Base-by-base conservation (phyloP, 345 rosid species). In the Mangifera indica region DNA sequence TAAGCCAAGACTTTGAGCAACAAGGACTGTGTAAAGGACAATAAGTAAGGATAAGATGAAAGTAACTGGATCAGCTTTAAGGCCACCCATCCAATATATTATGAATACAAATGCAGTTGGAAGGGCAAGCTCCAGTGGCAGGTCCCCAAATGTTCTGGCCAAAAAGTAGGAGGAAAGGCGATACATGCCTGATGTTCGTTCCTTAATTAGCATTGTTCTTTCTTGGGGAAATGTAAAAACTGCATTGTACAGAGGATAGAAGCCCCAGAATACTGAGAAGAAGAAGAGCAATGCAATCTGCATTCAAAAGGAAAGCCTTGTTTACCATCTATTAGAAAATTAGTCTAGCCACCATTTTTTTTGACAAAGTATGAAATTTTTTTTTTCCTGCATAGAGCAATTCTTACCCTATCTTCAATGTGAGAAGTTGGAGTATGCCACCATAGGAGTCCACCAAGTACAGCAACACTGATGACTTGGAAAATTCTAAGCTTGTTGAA, bases 31-130 rank as follows among this genome's bases (percentile, higher is more conserved):
- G 80, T 92, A 95, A 53, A 95, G 98, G 66, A 95, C 97, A 3
- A 89, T 86, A 10, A 95, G 87, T 40, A 95, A 82, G 26, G 99
- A 91, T 55, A 95, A 85, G 77, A 92, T 86, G 74, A 95, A 95
- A 13, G 97, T 87, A 20, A 70, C 55, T 1, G 97, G 89, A 74
- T 95, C 93, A 13, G 96, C 86, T 73, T 89, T 95, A 24, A 95
- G 98, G 1, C 99, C 99, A 8, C 98, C 97, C 99, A 95, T 95
- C 99, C 99, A 95, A 81, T 95, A 95, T 57, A 95, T 91, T 81
- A 95, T 95, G 89, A 91, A 74, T 42, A 89, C 97, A 69, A 95
- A 95, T 26, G 97, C 93, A 2, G 97, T 92, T 21, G 99, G 99
- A 61, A 95, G 99, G 18, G 93, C 98, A 10, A 95, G 98, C 76